Base-by-base conservation (phyloP, 2,329 filamentous ascomycete species). In the Botrytis pseudocinerea region DNA sequence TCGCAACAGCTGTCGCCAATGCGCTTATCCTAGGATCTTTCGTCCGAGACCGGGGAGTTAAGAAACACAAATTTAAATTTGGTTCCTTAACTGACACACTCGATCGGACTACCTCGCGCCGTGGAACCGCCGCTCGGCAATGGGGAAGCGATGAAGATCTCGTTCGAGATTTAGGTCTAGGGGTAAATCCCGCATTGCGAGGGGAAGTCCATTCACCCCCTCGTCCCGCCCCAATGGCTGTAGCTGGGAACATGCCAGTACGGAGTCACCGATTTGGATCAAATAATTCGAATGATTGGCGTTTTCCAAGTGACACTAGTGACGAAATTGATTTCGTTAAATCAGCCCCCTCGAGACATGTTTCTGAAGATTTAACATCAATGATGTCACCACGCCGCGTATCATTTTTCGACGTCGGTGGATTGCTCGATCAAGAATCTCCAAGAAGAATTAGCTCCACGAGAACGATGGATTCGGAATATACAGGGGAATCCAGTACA, bases 71-170 rank as follows among this genome's bases (percentile, higher is more conserved):
- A 80, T 98, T 93, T 83, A 91, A 91, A 71, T 87, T 89, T 75
- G 86, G 86, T 25, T 83, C 86, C 20, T 83, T 87, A 6, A 87
- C 87, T 61, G 89, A 89, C 59, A 94, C 92, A 1, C 83, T 92
- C 57, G 90, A 89, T 68, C 85, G 83, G 61, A 82, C 82, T 4
- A 80, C 80, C 2, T 80, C 60, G 78, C 82, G 70, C 7, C 82
- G 75, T 84, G 86, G 75, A 87, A 84, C 76, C 85, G 86, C 18
- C 75, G 91, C 62, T 83, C 90, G 74, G 68, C 89, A 93, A 72
- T 95, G 93, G 91, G 94, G 93, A 61, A 97, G 94, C 77, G 95
- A 98, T 78, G 94, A 97, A 79, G 94, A 98, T 80, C 87, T 98
- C 1, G 94, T 97, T 7, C 87, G 92, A 69, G 93, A 91, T 74